These are phyloP conservation scores for Trichocomaceae sp. DNA, from an alignment of 2,329 filamentous ascomycete genomes.

Conservation along the genomic window DNA sequence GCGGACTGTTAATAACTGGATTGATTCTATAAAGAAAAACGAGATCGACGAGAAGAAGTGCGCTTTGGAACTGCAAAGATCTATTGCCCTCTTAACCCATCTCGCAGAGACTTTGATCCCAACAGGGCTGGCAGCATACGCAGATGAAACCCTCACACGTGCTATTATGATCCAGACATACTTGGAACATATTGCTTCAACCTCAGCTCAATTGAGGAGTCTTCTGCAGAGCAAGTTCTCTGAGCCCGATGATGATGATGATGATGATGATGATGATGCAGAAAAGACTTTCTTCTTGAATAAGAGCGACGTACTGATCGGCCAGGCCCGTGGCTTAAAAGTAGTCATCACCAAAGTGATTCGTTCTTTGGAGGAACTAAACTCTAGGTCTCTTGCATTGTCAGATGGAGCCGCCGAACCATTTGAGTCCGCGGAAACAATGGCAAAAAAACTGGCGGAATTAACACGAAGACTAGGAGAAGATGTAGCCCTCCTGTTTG, in stretches of 20 bases:
- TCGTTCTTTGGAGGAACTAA: conserved; percentile 69
- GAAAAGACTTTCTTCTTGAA: conserved; percentile 62
- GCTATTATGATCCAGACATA: conserved; percentile 70
- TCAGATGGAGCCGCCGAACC: conserved; percentile 58
- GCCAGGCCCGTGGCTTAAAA: conserved; percentile 73
- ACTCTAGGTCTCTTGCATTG: conserved; percentile 66
- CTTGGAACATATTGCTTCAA: conserved; percentile 67
- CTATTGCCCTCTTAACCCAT: conserved; percentile 80
- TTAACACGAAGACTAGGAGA: conserved; percentile 62
- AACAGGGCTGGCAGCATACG: conserved; percentile 62
- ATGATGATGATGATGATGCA: conserved; percentile 61
- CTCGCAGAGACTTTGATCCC: conserved; percentile 74
- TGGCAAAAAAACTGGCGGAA: conserved; percentile 58
- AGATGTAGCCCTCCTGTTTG: conserved; percentile 59
- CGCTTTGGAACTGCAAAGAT: conserved; percentile 71
- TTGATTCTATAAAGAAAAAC: conserved; percentile 74
- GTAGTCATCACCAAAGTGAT: conserved; percentile 74
- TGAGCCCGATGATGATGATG: conserved; percentile 49
- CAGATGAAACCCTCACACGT: conserved; percentile 73
- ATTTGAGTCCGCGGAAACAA: conserved; percentile 64
- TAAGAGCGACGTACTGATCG: conserved; percentile 65
- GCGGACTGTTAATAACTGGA: conserved; percentile 77
- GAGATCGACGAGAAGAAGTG: conserved; percentile 81
- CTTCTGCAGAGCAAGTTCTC: conserved; percentile 63
- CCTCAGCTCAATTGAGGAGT: conserved; percentile 56